phyloP scores from a whole-genome alignment of 768 basidiomycete genomes.

The Rubroboletus pulcherrimus region DNA sequence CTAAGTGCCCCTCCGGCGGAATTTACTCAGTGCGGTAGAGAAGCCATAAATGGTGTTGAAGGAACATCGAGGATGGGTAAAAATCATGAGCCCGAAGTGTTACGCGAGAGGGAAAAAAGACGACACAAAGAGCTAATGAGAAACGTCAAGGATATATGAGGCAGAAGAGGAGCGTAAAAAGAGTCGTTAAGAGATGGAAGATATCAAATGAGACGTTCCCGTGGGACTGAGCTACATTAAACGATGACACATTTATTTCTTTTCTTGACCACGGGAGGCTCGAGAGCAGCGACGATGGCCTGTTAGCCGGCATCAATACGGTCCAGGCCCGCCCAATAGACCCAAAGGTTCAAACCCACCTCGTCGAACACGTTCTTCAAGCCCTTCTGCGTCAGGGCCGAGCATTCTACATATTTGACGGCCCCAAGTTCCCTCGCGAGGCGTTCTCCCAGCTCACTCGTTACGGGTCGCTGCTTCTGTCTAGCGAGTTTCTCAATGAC shows the following conservation, averaged over 20 bases:
- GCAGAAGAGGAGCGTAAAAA: conserved; percentile 28
- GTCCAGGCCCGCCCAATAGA: not conserved
- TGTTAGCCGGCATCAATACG: conserved; percentile 12
- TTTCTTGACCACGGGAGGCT: conserved; percentile 91
- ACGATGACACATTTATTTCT: conserved; percentile 79
- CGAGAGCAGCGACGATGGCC: conserved; percentile 98
- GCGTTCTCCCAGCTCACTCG: conserved; percentile 83
- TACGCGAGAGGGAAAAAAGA: conserved; percentile 16
- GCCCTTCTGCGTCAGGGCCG: conserved; percentile 97
- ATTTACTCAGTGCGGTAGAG: conserved; percentile 26
- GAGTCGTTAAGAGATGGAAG: conserved; percentile 35
- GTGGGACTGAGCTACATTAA: conserved; percentile 43
- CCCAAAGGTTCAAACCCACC: conserved; percentile 47
- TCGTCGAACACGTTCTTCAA: conserved; percentile 99
- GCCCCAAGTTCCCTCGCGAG: conserved; percentile 97
- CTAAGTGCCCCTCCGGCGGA: conserved; percentile 21
- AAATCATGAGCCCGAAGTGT: conserved; percentile 23
- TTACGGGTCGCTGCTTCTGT: conserved; percentile 95
- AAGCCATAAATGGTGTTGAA: conserved; percentile 17
- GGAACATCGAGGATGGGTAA: conserved; percentile 25
- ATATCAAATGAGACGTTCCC: conserved; percentile 30
- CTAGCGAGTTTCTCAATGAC: conserved; percentile 93
- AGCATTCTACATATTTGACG: conserved; percentile 99
- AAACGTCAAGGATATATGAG: conserved; percentile 36
- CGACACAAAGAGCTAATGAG: conserved; percentile 20